Evolutionary conservation across 495 filamentous ascomycete genomes (phyloP), one percentile per base, ranked within the genome.

Genomic region (Tuber microsphaerosporum): DNA sequence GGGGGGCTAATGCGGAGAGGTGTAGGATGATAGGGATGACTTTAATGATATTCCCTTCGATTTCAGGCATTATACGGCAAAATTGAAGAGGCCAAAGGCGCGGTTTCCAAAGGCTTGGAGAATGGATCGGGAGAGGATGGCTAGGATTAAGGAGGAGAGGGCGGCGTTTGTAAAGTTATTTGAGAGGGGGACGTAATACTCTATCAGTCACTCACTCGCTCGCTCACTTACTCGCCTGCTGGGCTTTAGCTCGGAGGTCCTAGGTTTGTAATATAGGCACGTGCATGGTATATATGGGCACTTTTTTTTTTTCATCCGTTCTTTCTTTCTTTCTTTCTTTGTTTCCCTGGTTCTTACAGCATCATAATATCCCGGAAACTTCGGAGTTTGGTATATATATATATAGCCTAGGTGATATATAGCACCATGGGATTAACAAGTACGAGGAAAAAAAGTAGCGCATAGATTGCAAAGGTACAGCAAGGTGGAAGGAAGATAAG

Each of bases 1-100:
- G 56, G 56, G 19, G 31, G 44, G 16, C 70, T 78, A 71, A 74
- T 37, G 22, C 22, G 48, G 61, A n/a, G 42, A 26, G 41, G 7
- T 73, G 61, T 76, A 89, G 88, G 90, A 97, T 80, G 83, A 84
- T 0, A 89, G 86, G 45, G 95, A 99, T 79, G 90, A 88, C 61
- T 97, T 97, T 79, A 89, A 90, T 74, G 94, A 99, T 83, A 84
- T 99, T 31, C 94, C 96, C 17, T 87, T 98, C 19, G 94, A 99
- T 83, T 91, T 92, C 46, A 88, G 95, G 80, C 94, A 98, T 83
- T 91, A 96, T 84, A 90, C 88, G 80, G 87, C 87, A 72, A 94
- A 92, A 85, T 75, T 78, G n/a, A 61, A 39, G 9, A 74, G 70
- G n/a, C 72, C 75, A 65, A 88, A 88, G 79, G 87, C 86, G 44